Evolutionary conservation across 306 rosid species (phyloP).

Genomic region (Sicyos edulis): DNA sequence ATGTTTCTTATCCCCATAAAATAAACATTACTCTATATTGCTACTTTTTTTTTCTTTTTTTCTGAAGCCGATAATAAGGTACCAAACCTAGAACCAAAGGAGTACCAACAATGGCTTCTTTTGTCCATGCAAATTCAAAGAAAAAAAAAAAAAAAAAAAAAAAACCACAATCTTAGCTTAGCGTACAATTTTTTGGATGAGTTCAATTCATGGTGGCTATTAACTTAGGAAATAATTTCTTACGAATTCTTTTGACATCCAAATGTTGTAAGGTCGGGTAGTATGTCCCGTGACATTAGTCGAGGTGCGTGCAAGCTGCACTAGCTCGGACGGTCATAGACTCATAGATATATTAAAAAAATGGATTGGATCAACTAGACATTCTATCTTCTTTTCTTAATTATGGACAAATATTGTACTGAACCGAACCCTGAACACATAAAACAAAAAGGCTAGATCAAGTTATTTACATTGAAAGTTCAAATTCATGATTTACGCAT

Average conservation of each 20-base stretch:
- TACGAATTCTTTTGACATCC: too few species aligned
- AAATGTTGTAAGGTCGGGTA: too few species aligned
- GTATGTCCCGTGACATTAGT: too few species aligned
- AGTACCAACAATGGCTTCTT: background rate
- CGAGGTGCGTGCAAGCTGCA: too few species aligned
- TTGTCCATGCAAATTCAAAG: background rate
- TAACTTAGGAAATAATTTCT: too few species aligned
- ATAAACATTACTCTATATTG: background rate
- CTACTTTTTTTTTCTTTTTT: background rate
- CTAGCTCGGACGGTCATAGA: too few species aligned
- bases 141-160: background rate
- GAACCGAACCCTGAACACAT: background rate
- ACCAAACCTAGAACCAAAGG: background rate
- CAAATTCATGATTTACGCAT: background rate
- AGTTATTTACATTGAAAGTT: constrained; percentile 1
- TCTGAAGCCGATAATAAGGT: background rate
- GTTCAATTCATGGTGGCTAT: too few species aligned
- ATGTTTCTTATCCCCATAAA: background rate
- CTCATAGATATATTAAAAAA: too few species aligned
- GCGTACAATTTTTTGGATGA: too few species aligned
- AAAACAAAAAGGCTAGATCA: background rate
- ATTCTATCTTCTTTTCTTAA: background rate
- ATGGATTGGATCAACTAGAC: too few species aligned
- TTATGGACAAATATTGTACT: background rate
- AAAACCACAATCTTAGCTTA: background rate